These are phyloP conservation scores for Canavalia ensiformis DNA, from an alignment of 306 rosid genomes.

Conservation along the genomic window DNA sequence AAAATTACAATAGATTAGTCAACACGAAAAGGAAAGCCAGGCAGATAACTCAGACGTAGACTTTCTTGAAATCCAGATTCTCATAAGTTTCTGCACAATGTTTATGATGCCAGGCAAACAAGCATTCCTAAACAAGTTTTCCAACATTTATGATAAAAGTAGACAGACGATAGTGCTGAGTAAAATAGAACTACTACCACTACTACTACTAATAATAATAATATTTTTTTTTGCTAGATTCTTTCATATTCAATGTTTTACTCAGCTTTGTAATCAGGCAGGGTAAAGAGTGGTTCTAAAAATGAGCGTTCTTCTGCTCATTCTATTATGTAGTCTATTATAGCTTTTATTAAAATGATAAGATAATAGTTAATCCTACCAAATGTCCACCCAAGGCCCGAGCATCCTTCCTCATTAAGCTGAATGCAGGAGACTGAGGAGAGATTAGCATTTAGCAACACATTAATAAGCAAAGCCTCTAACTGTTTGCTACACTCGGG, in stretches of 20 bases:
- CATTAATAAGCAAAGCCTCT: conserved; percentile 8
- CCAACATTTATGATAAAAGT: neutral
- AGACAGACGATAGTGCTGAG: conserved; percentile 30
- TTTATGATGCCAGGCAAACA: conserved; percentile 29
- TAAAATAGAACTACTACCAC: neutral
- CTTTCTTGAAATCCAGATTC: conserved; percentile 17
- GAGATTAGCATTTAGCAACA: conserved; percentile 29
- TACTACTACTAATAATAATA: neutral
- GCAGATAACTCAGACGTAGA: conserved; percentile 17
- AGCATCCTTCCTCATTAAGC: conserved; percentile 1
- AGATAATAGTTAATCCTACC: conserved; percentile 13
- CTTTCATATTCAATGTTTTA: conserved; percentile 7
- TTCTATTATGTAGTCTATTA: neutral
- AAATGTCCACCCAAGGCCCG: conserved; percentile 8
- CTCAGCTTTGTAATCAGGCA: conserved; percentile 15
- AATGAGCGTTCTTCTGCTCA: conserved; percentile 2
- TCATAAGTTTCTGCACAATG: conserved; percentile 33
- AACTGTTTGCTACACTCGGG: conserved; percentile 13
- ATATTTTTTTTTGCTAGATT: neutral
- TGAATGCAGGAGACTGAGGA: neutral
- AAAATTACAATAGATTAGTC: conserved; percentile 35
- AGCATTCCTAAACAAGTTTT: conserved; percentile 20
- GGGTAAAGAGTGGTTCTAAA: conserved; percentile 13
- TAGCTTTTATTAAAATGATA: conserved; percentile 30
- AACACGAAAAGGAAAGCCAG: conserved; percentile 7